Conservation (phyloP, 2,329 filamentous ascomycete species). For the Tolypocladium inflatum region DNA sequence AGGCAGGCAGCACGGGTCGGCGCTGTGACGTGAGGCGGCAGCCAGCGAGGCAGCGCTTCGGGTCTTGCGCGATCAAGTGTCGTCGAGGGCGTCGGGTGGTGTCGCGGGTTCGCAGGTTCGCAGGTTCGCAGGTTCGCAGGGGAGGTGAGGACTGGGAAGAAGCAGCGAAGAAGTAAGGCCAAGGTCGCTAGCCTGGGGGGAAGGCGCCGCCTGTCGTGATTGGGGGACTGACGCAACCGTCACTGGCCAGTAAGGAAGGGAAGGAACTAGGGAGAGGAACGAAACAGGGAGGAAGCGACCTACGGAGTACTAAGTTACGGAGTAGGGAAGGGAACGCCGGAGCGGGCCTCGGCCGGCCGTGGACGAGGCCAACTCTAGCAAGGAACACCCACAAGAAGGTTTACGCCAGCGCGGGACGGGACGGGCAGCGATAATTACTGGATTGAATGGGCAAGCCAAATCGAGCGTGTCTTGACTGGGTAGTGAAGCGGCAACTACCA, state of each 20-base stretch:
- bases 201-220: not conserved
- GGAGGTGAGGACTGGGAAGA: not conserved
- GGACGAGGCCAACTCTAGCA: not conserved
- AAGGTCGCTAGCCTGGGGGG: not conserved
- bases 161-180: not conserved
- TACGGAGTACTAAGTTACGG: not conserved
- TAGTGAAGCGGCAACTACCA: no score
- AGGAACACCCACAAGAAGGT: not conserved
- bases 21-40: not conserved
- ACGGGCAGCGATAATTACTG: no score
- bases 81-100: not conserved
- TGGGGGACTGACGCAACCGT: not conserved
- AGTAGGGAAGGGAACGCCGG: not conserved
- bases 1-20: not conserved
- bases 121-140: not conserved
- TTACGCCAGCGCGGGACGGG: not conserved
- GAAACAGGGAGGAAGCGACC: not conserved
- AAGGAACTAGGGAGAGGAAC: not conserved
- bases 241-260: not conserved
- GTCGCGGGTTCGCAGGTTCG: not conserved
- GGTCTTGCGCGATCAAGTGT: not conserved
- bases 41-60: not conserved
- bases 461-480: not conserved
- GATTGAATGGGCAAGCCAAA: not conserved
- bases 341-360: not conserved